A percentile compares a stretch with the other conserved stretches of the same genome.
Conservation (phyloP, 164 flowering plant species). For the Warburgia ugandensis region DNA sequence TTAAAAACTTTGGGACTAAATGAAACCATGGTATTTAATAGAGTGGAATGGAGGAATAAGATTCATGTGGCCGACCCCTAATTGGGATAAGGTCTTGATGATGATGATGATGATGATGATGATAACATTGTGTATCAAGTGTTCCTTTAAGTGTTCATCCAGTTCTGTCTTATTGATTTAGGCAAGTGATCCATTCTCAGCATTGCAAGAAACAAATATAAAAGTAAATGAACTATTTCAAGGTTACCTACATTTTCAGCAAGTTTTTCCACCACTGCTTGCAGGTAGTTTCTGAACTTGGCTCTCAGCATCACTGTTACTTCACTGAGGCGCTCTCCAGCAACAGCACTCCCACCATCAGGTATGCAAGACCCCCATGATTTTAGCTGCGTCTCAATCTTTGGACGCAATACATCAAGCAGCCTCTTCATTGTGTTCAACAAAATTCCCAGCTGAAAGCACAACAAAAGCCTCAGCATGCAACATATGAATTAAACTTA, state of each 20-base stretch:
- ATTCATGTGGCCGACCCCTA: no score
- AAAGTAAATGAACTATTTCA: no score
- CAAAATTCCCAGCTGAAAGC: slow-evolving; percentile 69
- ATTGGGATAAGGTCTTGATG: no score
- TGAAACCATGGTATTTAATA: no score
- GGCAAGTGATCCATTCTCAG: not conserved
- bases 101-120: no score
- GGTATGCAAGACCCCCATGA: slow-evolving; percentile 83
- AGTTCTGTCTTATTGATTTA: no score
- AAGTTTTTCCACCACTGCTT: slow-evolving; percentile 85
- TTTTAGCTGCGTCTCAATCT: slow-evolving; percentile 65
- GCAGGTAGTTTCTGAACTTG: slow-evolving; percentile 79
- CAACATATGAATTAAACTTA: not conserved
- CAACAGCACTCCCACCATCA: slow-evolving; percentile 49
- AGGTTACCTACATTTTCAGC: slow-evolving; percentile 86
- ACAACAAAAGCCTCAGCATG: slow-evolving; percentile 5
- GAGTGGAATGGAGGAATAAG: no score
- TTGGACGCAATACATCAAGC: slow-evolving; percentile 82
- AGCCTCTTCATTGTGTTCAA: slow-evolving; percentile 89
- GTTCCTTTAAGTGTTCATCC: no score
- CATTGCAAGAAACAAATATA: no score
- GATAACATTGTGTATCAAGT: no score
- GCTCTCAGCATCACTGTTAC: slow-evolving; percentile 87
- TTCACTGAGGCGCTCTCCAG: slow-evolving; percentile 90
- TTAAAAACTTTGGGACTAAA: no score